Percentiles rank a stretch among this genome's conserved stretches.
Conservation (phyloP, 75 land plant genomes). For the Sequoia sempervirens region DNA sequence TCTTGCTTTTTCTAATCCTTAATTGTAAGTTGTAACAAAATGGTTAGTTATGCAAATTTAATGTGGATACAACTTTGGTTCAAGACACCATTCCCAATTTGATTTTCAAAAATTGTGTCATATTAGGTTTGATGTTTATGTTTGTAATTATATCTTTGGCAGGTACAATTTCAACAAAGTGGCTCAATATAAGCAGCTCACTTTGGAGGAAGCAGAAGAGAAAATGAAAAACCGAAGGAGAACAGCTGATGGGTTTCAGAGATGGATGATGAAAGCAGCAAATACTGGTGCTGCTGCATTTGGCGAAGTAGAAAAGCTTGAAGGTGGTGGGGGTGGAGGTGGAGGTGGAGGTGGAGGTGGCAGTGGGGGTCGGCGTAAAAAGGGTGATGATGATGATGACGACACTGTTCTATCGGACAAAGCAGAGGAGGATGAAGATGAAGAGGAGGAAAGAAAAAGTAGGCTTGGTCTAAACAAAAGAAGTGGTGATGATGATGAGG, state of each 20-base stretch:
- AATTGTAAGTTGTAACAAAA: background rate
- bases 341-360: constrained; percentile 30
- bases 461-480: constrained; percentile 71
- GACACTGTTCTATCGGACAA: constrained; percentile 48
- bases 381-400: constrained; percentile 62
- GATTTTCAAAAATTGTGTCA: background rate
- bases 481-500: constrained; percentile 81
- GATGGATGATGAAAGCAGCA: constrained; percentile 99
- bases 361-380: constrained; percentile 42
- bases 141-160: background rate
- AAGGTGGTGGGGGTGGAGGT: constrained; percentile 8
- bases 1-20: background rate
- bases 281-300: constrained; percentile 87
- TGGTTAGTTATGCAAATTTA: background rate
- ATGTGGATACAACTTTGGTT: background rate
- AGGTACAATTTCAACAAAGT: constrained; percentile 97
- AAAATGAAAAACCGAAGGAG: constrained; percentile 91
- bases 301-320: constrained; percentile 70
- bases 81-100: background rate
- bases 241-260: constrained; percentile 91
- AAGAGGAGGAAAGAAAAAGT: constrained; percentile 72
- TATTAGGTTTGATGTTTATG: background rate
- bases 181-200: constrained; percentile 96
- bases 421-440: constrained; percentile 91
- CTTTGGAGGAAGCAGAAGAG: constrained; percentile 99